phyloP scores from a whole-genome alignment of 257 asterid species.

The Rauvolfia tetraphylla region DNA sequence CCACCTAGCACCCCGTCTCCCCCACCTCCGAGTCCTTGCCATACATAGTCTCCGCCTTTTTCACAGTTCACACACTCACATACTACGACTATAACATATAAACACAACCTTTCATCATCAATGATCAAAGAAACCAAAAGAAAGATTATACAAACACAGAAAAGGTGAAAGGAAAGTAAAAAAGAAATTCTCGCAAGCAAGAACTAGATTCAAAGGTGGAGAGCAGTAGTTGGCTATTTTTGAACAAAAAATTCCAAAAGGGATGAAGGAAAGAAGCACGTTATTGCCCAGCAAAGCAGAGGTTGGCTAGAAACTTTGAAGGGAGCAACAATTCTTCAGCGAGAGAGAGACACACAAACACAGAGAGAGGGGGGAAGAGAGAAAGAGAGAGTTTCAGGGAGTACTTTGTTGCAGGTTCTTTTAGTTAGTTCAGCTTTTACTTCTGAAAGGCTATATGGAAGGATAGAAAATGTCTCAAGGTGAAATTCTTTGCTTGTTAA shows the following conservation, averaged over 20 bases:
- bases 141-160: constrained; percentile 23
- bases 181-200: neutral
- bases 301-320: constrained; percentile 23
- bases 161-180: constrained; percentile 1
- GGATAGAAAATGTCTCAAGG: constrained; percentile 40
- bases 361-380: too few species aligned
- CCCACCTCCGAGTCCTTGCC: neutral
- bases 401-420: constrained; percentile 21
- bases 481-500: constrained; percentile 22
- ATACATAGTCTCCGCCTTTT: neutral
- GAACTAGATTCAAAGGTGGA: neutral
- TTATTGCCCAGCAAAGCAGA: constrained; percentile 19
- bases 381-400: neutral
- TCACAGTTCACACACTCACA: constrained; percentile 7
- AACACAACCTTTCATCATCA: constrained; percentile 32
- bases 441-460: constrained; percentile 37
- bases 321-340: constrained; percentile 15
- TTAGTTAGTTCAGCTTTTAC: constrained; percentile 49
- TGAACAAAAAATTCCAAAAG: constrained; percentile 22
- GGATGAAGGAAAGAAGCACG: constrained; percentile 23
- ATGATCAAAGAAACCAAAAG: constrained; percentile 24
- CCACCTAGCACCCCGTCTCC: neutral
- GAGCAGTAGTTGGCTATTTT: constrained; percentile 2
- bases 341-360: too few species aligned
- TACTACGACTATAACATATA: neutral